phyloP scores from a whole-genome alignment of 2,329 filamentous ascomycete genomes.

The Sarocladiaceae sp. region DNA sequence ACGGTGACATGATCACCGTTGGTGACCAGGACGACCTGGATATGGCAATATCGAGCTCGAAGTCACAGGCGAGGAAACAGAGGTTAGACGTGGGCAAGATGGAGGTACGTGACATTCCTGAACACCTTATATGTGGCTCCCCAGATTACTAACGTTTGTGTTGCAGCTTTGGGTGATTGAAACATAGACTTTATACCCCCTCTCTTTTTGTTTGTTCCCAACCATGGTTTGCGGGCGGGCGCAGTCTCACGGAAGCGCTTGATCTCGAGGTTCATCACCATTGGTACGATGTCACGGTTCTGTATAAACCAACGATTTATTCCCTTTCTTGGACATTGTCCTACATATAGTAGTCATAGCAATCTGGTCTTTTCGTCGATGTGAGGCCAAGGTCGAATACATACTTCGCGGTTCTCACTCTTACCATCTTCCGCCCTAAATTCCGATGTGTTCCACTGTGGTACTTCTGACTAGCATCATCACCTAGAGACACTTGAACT shows the following conservation, averaged over 20 bases:
- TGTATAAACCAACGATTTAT: slow-evolving; percentile 7
- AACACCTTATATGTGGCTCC: slow-evolving; percentile 7
- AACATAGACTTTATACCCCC: slow-evolving; percentile 10
- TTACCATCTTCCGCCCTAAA: no score
- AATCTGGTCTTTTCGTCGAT: not conserved
- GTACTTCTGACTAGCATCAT: no score
- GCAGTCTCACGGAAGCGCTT: not conserved
- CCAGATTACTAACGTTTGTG: not conserved
- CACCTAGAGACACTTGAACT: no score
- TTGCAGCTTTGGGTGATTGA: slow-evolving; percentile 9
- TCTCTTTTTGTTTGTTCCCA: slow-evolving; percentile 8
- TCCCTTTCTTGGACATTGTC: not conserved
- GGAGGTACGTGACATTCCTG: slow-evolving; percentile 65
- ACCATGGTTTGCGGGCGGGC: not conserved
- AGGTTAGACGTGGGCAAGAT: slow-evolving; percentile 83
- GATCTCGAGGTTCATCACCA: not conserved
- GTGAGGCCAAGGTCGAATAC: not conserved
- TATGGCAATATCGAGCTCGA: slow-evolving; percentile 71
- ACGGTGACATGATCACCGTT: slow-evolving; percentile 94
- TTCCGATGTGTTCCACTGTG: no score
- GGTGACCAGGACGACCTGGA: slow-evolving; percentile 95
- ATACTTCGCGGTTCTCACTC: not conserved
- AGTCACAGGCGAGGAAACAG: slow-evolving; percentile 65
- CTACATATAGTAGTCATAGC: not conserved
- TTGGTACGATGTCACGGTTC: slow-evolving; percentile 9